These are phyloP conservation scores for Kwoniella dendrophila DNA, from an alignment of 768 basidiomycete genomes.

Conservation along the genomic window DNA sequence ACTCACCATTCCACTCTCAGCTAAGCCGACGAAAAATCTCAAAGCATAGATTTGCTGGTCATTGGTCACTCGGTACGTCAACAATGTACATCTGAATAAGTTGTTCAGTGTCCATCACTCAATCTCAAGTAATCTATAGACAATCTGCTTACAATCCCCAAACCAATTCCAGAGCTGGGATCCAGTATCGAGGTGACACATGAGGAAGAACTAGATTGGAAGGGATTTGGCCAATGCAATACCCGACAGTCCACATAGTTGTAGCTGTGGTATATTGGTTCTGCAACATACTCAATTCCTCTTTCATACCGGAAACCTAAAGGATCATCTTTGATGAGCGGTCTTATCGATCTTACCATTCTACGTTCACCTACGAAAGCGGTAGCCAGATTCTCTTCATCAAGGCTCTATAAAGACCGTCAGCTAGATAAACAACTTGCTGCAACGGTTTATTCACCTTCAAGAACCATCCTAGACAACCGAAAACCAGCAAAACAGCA, in stretches of 20 bases:
- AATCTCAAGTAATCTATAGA: background rate
- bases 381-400: constrained; percentile 36
- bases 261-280: constrained; percentile 39
- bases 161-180: constrained; percentile 23
- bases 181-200: constrained; percentile 46
- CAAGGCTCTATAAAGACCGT: constrained; percentile 34
- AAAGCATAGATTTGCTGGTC: constrained; percentile 40
- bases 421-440: background rate
- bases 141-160: constrained; percentile 3
- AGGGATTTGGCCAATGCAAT: constrained; percentile 32
- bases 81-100: constrained; percentile 47
- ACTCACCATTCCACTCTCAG: constrained; percentile 33
- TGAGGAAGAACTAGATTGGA: constrained; percentile 41
- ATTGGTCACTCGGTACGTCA: constrained; percentile 39
- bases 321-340: too few species aligned
- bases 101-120: background rate
- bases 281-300: constrained; percentile 40
- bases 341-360: too few species aligned
- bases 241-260: constrained; percentile 43
- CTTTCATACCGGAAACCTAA: constrained; percentile 36
- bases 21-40: constrained; percentile 50
- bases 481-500: constrained; percentile 38
- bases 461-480: constrained; percentile 15
- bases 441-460: background rate
- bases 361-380: constrained; percentile 34